Percentiles rank a stretch among this genome's conserved stretches.
Evolutionary conservation across 2,329 filamentous ascomycete species (phyloP).

Genomic region (Dryadomyces sulphureus): DNA sequence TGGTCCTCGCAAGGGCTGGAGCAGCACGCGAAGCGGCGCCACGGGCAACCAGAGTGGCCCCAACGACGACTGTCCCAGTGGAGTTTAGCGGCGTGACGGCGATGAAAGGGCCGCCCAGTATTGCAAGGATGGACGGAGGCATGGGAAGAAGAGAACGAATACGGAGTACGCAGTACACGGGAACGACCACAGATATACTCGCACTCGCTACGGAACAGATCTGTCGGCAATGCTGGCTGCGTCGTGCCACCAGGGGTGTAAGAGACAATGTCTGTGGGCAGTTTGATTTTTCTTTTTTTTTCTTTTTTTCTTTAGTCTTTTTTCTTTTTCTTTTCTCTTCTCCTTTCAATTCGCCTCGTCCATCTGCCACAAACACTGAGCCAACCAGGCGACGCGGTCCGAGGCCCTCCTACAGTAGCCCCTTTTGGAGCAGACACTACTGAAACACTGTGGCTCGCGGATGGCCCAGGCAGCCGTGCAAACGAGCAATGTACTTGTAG

Average conservation of each 20-base stretch:
- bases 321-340: background rate
- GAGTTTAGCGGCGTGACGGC: conserved; percentile 10
- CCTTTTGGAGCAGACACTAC: background rate
- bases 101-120: conserved; percentile 7
- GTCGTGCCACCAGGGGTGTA: background rate
- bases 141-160: background rate
- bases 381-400: too few species aligned
- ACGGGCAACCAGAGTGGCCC: background rate
- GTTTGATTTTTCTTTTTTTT: background rate
- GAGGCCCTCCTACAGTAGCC: background rate
- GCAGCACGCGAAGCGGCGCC: background rate
- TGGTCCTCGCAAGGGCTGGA: too few species aligned
- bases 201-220: too few species aligned
- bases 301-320: background rate
- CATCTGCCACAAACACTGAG: too few species aligned
- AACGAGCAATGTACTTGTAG: too few species aligned
- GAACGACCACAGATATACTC: background rate
- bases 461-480: too few species aligned
- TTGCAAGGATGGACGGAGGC: background rate
- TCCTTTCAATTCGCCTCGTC: too few species aligned
- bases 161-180: background rate
- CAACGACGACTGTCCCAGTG: conserved; percentile 4
- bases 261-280: background rate
- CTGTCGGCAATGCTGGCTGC: too few species aligned
- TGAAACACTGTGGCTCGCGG: background rate